Conservation (phyloP, 2,329 filamentous ascomycete species). For the Escovopsis sp. region DNA sequence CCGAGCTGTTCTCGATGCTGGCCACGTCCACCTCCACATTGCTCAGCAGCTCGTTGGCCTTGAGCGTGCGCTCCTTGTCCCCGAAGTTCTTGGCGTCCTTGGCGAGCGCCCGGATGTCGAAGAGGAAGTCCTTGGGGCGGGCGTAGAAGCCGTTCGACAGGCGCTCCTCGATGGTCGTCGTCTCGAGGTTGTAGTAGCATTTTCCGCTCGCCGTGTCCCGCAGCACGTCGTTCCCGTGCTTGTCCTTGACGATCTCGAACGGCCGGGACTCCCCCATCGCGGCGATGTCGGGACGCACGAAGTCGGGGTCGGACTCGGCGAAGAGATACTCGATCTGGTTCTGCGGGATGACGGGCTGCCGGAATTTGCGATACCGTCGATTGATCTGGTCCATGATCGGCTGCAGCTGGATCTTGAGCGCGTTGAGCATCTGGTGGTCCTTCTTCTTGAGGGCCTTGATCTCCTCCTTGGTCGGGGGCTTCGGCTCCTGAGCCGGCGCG, state of each 20-base stretch:
- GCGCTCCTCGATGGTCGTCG: slow-evolving; percentile 86
- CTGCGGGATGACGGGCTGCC: slow-evolving; percentile 62
- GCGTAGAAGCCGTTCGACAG: slow-evolving; percentile 94
- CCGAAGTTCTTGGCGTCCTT: slow-evolving; percentile 71
- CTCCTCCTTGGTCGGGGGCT: slow-evolving; percentile 59
- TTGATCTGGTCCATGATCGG: slow-evolving; percentile 97
- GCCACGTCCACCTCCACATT: slow-evolving; percentile 92
- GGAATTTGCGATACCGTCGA: slow-evolving; percentile 74
- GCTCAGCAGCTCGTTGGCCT: slow-evolving; percentile 78
- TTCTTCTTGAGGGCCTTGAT: slow-evolving; percentile 64
- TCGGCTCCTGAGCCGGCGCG: slow-evolving; percentile 56
- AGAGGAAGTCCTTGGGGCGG: slow-evolving; percentile 73
- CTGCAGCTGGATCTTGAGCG: slow-evolving; percentile 77
- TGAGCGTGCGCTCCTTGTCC: slow-evolving; percentile 70
- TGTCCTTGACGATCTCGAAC: slow-evolving; percentile 66
- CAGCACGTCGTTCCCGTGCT: slow-evolving; percentile 61
- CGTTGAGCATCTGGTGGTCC: slow-evolving; percentile 72
- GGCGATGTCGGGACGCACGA: slow-evolving; percentile 41
- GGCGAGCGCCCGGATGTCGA: slow-evolving; percentile 69
- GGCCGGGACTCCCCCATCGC: slow-evolving; percentile 48
- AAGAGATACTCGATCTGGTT: slow-evolving; percentile 65
- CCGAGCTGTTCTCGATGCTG: slow-evolving; percentile 53
- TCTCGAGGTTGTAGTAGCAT: slow-evolving; percentile 90
- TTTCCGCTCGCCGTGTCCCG: slow-evolving; percentile 61
- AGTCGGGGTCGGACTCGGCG: slow-evolving; percentile 64